Evolutionary conservation across 2,329 filamentous ascomycete genomes (phyloP).

Genomic region (Fusarium nisikadoi): DNA sequence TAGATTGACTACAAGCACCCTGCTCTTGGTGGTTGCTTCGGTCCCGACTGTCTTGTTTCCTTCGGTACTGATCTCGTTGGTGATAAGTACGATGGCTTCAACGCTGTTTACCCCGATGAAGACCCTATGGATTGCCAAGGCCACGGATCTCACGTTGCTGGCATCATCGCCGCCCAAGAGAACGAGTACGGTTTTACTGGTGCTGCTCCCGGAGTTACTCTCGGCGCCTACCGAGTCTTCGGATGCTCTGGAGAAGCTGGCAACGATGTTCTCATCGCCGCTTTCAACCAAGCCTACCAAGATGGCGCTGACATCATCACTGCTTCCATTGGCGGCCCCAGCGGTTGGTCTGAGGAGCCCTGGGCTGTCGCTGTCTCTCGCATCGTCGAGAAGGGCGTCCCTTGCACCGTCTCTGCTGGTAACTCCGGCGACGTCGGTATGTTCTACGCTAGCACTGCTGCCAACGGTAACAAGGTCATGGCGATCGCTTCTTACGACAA

Average conservation of each 20-base stretch:
- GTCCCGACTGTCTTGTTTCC: constrained; percentile 65
- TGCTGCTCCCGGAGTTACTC: constrained; percentile 64
- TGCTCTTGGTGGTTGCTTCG: constrained; percentile 72
- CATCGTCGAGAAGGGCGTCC: constrained; percentile 64
- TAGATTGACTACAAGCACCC: constrained; percentile 71
- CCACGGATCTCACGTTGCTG: constrained; percentile 71
- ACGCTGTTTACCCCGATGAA: constrained; percentile 55
- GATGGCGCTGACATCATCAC: constrained; percentile 68
- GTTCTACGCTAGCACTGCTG: constrained; percentile 62
- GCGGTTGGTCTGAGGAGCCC: constrained; percentile 63
- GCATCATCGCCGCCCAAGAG: constrained; percentile 68
- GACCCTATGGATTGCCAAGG: constrained; percentile 67
- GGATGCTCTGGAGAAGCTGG: constrained; percentile 61
- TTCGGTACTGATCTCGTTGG: constrained; percentile 68
- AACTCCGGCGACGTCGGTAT: constrained; percentile 59
- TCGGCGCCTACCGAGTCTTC: constrained; percentile 68
- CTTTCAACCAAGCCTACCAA: constrained; percentile 69
- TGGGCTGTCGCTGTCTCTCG: constrained; percentile 61
- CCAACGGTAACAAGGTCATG: constrained; percentile 59
- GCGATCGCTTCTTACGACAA: constrained; percentile 64
- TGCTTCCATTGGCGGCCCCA: constrained; percentile 61
- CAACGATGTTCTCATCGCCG: constrained; percentile 67
- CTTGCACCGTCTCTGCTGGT: constrained; percentile 63
- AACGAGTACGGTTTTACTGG: constrained; percentile 67
- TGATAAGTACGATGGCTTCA: constrained; percentile 57